Conservation (phyloP, 2,329 filamentous ascomycete species). For the Cladosporium sp. region DNA sequence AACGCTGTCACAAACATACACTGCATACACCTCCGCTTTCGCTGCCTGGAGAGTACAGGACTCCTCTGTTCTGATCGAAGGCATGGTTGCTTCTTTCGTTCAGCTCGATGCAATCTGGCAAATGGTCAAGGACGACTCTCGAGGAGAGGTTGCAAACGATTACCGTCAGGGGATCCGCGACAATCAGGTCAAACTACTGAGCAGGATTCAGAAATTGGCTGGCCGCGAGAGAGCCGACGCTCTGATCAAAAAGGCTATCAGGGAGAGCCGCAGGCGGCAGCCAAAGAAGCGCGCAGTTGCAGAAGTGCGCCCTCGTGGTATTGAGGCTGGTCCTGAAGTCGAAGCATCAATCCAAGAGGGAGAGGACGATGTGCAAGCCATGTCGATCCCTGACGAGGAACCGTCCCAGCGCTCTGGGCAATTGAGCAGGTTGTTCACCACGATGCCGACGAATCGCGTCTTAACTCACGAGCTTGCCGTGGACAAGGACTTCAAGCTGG, state of each 20-base stretch:
- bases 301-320: conserved; percentile 69
- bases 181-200: conserved; percentile 76
- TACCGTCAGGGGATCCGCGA: conserved; percentile 78
- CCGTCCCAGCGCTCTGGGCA: conserved; percentile 38
- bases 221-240: conserved; percentile 70
- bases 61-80: conserved; percentile 73
- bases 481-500: conserved; percentile 73
- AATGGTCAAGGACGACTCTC: conserved; percentile 75
- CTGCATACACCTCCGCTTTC: conserved; percentile 75
- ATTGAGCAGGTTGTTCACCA: conserved; percentile 56
- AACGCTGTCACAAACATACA: conserved; percentile 67
- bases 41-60: conserved; percentile 82
- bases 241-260: conserved; percentile 72
- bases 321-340: conserved; percentile 27
- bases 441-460: conserved; percentile 70
- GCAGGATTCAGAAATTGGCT: conserved; percentile 75
- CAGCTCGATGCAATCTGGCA: conserved; percentile 82
- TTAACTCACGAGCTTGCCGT: conserved; percentile 79
- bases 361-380: conserved; percentile 24
- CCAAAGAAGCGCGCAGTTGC: conserved; percentile 65
- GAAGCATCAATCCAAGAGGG: conserved; percentile 24
- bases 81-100: conserved; percentile 84
- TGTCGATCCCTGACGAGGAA: conserved; percentile 28
- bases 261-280: conserved; percentile 66
- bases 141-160: conserved; percentile 71